These are phyloP conservation scores for Haplographium delicatum DNA, from an alignment of 495 filamentous ascomycete genomes.

Conservation along the genomic window DNA sequence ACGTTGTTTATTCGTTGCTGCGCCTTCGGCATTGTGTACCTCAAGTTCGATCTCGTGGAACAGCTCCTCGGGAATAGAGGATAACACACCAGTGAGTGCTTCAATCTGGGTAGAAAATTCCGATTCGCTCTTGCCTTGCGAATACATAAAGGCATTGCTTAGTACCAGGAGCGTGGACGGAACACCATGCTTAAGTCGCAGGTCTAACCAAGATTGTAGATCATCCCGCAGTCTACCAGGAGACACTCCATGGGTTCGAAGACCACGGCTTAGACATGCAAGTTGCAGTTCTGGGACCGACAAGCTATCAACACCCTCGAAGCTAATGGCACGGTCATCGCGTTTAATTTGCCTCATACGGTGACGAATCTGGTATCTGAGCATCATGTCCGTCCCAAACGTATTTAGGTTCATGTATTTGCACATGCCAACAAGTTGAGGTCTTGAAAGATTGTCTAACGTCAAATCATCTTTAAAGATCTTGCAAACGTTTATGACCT, in stretches of 20 bases:
- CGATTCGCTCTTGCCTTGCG: conserved; percentile 71
- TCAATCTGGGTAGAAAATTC: conserved; percentile 90
- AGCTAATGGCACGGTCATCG: conserved; percentile 91
- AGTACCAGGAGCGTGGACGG: conserved; percentile 93
- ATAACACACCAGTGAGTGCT: conserved; percentile 84
- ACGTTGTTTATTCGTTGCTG: conserved; percentile 97
- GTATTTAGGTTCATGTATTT: conserved; percentile 97
- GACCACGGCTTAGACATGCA: conserved; percentile 82
- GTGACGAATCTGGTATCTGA: conserved; percentile 96
- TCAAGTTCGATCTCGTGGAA: conserved; percentile 99
- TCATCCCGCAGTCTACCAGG: conserved; percentile 86
- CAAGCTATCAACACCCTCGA: conserved; percentile 88
- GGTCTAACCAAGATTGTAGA: conserved; percentile 89
- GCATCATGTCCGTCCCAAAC: conserved; percentile 93
- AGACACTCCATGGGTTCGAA: conserved; percentile 86
- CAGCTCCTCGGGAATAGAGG: conserved; percentile 92
- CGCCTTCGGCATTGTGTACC: conserved; percentile 94
- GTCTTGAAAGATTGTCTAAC: conserved; percentile 91
- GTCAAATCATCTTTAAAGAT: conserved; percentile 98
- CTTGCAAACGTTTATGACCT: conserved; percentile 99
- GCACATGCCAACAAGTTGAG: conserved; percentile 95
- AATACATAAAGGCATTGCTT: conserved; percentile 96
- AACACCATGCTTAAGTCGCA: conserved; percentile 86
- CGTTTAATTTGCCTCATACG: conserved; percentile 99
- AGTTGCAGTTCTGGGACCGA: conserved; percentile 91